Conservation (phyloP, 2,329 filamentous ascomycete genomes). For the Hymenoscyphus occultus region DNA sequence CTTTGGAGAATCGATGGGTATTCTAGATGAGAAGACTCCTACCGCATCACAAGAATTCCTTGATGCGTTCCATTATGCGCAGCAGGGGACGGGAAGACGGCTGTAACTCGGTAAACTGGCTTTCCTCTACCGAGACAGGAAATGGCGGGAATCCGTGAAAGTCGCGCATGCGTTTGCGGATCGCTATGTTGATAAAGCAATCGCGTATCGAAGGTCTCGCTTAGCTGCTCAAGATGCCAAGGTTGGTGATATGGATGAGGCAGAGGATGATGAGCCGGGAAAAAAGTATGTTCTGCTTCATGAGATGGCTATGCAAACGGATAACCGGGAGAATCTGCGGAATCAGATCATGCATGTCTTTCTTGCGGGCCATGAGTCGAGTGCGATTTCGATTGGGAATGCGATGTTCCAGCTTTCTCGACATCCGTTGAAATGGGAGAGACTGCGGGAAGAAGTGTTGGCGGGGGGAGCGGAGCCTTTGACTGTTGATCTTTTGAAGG, state of each 20-base stretch:
- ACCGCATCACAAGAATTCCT: conserved; percentile 27
- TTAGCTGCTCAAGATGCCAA: conserved; percentile 15
- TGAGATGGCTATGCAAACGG: conserved; percentile 12
- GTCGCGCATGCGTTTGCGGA: conserved; percentile 18
- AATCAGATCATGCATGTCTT: conserved; percentile 22
- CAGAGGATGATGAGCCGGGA: not conserved
- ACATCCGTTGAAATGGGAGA: conserved; percentile 12
- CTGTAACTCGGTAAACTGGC: conserved; percentile 23
- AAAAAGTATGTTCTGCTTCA: conserved; percentile 7
- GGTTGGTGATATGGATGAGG: conserved; percentile 12
- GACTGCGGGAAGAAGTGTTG: conserved; percentile 10
- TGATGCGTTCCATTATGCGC: conserved; percentile 36
- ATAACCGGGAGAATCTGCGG: conserved; percentile 7
- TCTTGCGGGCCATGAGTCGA: conserved; percentile 34
- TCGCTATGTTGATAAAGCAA: conserved; percentile 21
- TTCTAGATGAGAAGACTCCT: conserved; percentile 34
- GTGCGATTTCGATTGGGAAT: conserved; percentile 14
- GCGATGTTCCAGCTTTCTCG: conserved; percentile 14
- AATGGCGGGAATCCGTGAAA: conserved; percentile 25
- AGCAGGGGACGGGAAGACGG: conserved; percentile 26
- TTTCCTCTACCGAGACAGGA: conserved; percentile 19
- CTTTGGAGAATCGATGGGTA: conserved; percentile 54
- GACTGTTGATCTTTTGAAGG: conserved; percentile 39
- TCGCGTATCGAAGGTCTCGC: conserved; percentile 4
- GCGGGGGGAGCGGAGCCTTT: conserved; percentile 38